Conservation (phyloP, 306 rosid genomes). For the Dalbergia oliveri region DNA sequence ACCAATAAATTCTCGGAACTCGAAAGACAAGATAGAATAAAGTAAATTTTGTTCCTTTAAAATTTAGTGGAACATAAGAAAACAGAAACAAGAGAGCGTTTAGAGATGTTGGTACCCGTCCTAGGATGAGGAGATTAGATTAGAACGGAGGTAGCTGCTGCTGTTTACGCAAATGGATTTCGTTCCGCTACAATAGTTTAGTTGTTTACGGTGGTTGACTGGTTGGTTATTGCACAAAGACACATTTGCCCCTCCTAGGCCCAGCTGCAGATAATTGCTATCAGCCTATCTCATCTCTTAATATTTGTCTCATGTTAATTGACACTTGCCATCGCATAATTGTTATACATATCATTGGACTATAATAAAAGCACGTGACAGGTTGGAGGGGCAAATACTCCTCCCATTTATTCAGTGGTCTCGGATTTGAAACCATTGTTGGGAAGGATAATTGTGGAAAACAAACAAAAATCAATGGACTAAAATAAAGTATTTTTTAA, state of each 20-base stretch:
- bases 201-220: background rate
- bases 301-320: too few species aligned
- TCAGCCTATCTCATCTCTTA: too few species aligned
- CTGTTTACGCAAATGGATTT: conserved; percentile 23
- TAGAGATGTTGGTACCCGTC: background rate
- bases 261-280: background rate
- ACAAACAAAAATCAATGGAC: too few species aligned
- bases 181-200: background rate
- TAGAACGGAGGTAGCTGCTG: conserved; percentile 2
- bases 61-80: background rate
- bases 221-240: background rate
- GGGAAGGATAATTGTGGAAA: too few species aligned
- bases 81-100: background rate
- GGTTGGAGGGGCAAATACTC: too few species aligned
- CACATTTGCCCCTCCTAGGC: conserved; percentile 20
- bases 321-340: too few species aligned
- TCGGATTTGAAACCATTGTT: too few species aligned
- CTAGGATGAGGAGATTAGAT: conserved; percentile 22
- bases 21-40: background rate
- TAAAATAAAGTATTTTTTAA: too few species aligned
- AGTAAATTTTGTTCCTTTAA: background rate
- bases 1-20: background rate
- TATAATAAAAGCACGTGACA: too few species aligned
- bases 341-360: too few species aligned
- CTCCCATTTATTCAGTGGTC: too few species aligned